Evolutionary conservation across 768 basidiomycete genomes (phyloP).

Genomic region (Tricholoma terreum): DNA sequence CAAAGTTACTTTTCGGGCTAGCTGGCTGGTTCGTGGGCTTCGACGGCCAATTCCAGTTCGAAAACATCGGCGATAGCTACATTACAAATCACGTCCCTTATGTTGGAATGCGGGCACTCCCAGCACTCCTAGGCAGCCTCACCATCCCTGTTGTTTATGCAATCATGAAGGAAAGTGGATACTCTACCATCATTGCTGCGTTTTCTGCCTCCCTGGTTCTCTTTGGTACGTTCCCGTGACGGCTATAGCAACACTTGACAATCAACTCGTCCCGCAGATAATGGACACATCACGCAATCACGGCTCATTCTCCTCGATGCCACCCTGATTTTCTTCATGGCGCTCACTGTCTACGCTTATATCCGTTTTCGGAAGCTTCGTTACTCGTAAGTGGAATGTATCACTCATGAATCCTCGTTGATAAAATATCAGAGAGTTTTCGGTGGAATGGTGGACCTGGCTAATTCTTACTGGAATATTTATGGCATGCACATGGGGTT

Average conservation of each 20-base stretch:
- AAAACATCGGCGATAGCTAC: constrained; percentile 94
- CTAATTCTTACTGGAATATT: constrained; percentile 83
- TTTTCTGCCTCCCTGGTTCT: constrained; percentile 86
- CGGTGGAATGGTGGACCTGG: constrained; percentile 94
- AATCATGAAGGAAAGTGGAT: constrained; percentile 98
- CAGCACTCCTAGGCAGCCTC: constrained; percentile 86
- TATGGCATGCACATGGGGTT: constrained; percentile 95
- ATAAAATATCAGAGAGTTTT: constrained; percentile 64
- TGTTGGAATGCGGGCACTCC: constrained; percentile 88
- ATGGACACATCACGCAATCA: constrained; percentile 94
- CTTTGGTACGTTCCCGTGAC: constrained; percentile 62
- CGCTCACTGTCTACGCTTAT: constrained; percentile 90
- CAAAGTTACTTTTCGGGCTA: constrained; percentile 91
- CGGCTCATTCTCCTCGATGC: constrained; percentile 96
- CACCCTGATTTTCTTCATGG: constrained; percentile 92
- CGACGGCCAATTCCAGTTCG: constrained; percentile 91
- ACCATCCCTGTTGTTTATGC: constrained; percentile 90
- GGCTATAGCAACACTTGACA: background rate
- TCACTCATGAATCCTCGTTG: constrained; percentile 1
- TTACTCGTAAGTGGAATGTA: constrained; percentile 56
- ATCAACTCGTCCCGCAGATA: constrained; percentile 53
- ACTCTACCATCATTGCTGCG: constrained; percentile 85
- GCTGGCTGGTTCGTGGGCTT: constrained; percentile 97
- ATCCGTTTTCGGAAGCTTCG: constrained; percentile 93
- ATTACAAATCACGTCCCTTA: constrained; percentile 85